Percentiles rank a stretch among this genome's conserved stretches.
These are phyloP conservation scores for Auriscalpium microsporum DNA, from an alignment of 768 basidiomycete species.

Conservation along the genomic window DNA sequence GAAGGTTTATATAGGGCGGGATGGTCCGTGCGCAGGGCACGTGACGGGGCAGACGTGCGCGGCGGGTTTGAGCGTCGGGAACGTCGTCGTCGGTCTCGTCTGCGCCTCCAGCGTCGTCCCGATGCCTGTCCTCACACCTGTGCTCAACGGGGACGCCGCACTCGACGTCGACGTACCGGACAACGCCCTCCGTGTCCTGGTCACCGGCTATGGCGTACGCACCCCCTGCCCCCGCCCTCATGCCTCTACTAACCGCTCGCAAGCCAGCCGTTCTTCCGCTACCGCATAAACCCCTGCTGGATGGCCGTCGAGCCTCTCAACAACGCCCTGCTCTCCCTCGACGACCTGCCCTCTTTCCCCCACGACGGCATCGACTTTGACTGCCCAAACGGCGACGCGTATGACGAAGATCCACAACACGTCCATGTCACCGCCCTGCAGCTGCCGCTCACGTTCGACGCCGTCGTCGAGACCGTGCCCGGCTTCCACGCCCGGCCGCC, in stretches of 20 bases:
- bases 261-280: conserved; percentile 18
- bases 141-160: not conserved
- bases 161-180: conserved; percentile 5
- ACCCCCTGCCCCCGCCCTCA: not conserved
- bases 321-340: conserved; percentile 35
- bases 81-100: not conserved
- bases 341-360: conserved; percentile 17
- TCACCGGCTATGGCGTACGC: conserved; percentile 49
- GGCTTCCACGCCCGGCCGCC: conserved; percentile 56
- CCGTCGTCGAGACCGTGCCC: conserved; percentile 46
- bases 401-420: conserved; percentile 21
- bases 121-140: conserved; percentile 1
- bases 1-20: not conserved
- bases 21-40: not conserved
- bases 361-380: conserved; percentile 12
- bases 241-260: conserved; percentile 6
- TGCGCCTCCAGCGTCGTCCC: not conserved
- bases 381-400: conserved; percentile 9
- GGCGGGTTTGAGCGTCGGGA: not conserved
- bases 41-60: not conserved
- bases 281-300: conserved; percentile 57
- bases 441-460: conserved; percentile 53
- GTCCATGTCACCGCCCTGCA: conserved; percentile 55
- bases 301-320: conserved; percentile 58
- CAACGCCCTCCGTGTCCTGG: conserved; percentile 31